These are phyloP conservation scores for Mycena amicta DNA, from an alignment of 768 basidiomycete genomes.

Conservation along the genomic window DNA sequence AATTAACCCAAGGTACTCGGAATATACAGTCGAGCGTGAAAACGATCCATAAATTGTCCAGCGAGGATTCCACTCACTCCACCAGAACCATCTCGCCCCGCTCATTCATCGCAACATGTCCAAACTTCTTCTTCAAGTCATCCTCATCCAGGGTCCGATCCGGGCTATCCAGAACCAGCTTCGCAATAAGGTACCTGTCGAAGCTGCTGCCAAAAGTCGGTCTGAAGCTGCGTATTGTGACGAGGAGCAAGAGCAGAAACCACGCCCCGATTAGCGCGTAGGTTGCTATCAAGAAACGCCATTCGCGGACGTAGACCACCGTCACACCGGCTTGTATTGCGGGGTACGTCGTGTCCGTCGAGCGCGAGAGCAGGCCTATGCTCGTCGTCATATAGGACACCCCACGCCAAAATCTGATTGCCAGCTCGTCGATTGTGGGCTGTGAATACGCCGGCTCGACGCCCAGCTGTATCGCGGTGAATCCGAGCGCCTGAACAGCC, in stretches of 20 bases:
- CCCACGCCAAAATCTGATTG: slow-evolving; percentile 14
- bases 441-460: not conserved
- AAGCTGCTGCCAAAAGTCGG: slow-evolving; percentile 14
- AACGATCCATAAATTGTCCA: too few species aligned
- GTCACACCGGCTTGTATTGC: slow-evolving; percentile 6
- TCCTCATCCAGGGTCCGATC: not conserved
- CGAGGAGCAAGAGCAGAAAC: slow-evolving; percentile 7
- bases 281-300: not conserved
- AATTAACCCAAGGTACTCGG: too few species aligned
- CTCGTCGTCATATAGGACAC: slow-evolving; percentile 10
- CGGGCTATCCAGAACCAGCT: slow-evolving; percentile 8
- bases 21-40: too few species aligned
- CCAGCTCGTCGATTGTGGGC: slow-evolving; percentile 8
- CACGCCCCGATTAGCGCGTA: slow-evolving; percentile 10
- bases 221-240: slow-evolving; percentile 15
- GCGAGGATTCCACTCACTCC: too few species aligned
- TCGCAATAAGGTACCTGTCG: slow-evolving; percentile 17
- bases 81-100: not conserved
- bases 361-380: slow-evolving; percentile 13
- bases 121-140: not conserved
- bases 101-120: not conserved
- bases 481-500: slow-evolving; percentile 2
- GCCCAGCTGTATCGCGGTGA: not conserved
- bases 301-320: slow-evolving; percentile 10
- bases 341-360: slow-evolving; percentile 9